phyloP scores from a whole-genome alignment of 306 rosid genomes.

The Prosopis cineraria region DNA sequence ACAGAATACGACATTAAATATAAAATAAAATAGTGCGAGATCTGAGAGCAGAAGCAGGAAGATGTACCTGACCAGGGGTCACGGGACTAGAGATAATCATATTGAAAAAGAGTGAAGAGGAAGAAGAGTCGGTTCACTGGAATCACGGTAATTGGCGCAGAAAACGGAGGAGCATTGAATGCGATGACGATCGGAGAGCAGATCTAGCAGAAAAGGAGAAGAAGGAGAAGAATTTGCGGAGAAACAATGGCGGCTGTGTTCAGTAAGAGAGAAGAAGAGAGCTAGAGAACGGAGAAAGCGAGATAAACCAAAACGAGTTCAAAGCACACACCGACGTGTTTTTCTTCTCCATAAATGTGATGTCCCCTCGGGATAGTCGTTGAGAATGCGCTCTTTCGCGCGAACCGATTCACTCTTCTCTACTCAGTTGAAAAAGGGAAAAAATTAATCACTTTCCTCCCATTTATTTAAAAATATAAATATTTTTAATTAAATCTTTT shows the following conservation, averaged over 20 bases:
- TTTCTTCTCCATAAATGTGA: neutral
- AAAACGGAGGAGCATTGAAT: slow-evolving; percentile 35
- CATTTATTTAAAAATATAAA: too few species aligned
- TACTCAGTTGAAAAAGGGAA: too few species aligned
- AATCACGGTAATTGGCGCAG: slow-evolving; percentile 34
- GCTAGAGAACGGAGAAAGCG: slow-evolving; percentile 12
- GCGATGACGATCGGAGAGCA: slow-evolving; percentile 28
- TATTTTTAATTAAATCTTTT: too few species aligned
- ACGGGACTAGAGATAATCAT: slow-evolving; percentile 68
- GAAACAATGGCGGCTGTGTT: neutral
- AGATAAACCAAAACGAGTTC: neutral
- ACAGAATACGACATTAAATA: neutral
- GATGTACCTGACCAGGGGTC: slow-evolving; percentile 84
- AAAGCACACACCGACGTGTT: slow-evolving; percentile 10
- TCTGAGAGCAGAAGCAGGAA: slow-evolving; percentile 34
- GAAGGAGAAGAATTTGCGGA: slow-evolving; percentile 14
- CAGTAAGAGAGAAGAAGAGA: neutral
- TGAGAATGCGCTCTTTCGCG: neutral
- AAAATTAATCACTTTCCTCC: too few species aligned
- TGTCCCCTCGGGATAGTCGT: neutral
- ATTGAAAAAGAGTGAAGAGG: slow-evolving; percentile 20
- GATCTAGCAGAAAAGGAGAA: slow-evolving; percentile 33
- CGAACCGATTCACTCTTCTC: too few species aligned
- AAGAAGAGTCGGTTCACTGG: neutral
- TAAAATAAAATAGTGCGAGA: slow-evolving; percentile 30